Evolutionary conservation across 1,284 basidiomycete species (phyloP).

Genomic region (Amylostereum areolatum): DNA sequence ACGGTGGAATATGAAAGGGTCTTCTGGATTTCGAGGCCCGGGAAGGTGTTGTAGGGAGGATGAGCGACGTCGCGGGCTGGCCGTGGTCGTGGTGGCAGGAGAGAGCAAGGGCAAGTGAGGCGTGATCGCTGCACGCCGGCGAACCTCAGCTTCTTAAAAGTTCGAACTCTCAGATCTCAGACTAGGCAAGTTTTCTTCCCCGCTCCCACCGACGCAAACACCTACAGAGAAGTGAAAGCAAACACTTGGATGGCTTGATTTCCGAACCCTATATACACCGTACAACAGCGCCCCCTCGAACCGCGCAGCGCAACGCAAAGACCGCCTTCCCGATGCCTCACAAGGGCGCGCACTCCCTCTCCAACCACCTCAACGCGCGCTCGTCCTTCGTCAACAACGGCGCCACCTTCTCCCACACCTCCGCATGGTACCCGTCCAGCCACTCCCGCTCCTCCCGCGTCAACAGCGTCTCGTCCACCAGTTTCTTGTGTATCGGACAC

Average conservation of each 20-base stretch:
- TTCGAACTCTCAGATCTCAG: too few species aligned
- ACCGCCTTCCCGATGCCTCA: slow-evolving; percentile 16
- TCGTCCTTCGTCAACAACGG: slow-evolving; percentile 69
- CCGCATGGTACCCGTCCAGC: slow-evolving; percentile 84
- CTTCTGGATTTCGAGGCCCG: too few species aligned
- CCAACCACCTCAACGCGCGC: slow-evolving; percentile 75
- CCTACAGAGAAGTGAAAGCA: too few species aligned
- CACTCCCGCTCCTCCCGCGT: slow-evolving; percentile 67
- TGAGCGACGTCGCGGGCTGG: too few species aligned
- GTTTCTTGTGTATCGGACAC: slow-evolving; percentile 86
- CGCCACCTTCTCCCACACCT: slow-evolving; percentile 71
- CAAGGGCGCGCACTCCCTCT: slow-evolving; percentile 58
- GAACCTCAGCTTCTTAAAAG: too few species aligned
- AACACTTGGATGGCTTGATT: background rate
- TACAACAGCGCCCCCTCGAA: background rate
- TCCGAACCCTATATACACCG: slow-evolving; percentile 1
- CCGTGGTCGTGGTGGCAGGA: too few species aligned
- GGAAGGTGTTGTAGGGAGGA: too few species aligned
- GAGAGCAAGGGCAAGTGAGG: too few species aligned
- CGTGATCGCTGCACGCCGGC: too few species aligned
- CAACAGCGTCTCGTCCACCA: slow-evolving; percentile 69
- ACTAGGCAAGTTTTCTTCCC: too few species aligned
- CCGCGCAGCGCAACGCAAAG: background rate
- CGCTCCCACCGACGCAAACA: too few species aligned
- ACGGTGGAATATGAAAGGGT: too few species aligned